Base-by-base conservation (phyloP, 441 rosid genomes). In the Erysimum cheiri region DNA sequence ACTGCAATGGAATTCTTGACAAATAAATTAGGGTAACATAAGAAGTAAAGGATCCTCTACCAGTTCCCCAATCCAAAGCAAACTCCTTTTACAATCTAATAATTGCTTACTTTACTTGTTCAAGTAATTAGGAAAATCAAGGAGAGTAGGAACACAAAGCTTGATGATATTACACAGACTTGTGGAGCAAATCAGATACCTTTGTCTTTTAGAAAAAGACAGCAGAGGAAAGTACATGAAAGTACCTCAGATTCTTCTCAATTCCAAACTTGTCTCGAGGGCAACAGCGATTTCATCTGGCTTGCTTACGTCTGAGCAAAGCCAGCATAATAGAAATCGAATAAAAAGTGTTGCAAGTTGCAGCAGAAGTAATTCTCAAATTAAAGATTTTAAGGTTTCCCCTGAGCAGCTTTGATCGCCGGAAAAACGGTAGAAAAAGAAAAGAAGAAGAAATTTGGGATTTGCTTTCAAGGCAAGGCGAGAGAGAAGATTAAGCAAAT, bases 21-120 rank as follows among this genome's bases (percentile, higher is more conserved):
- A 37, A 32, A 39, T 2, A 73, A 67, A 73, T 32, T 31, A 75
- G 36, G 55, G 8, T 15, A 64, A 63, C 9, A 43, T 46, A 46
- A 46, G 75, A 70, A 76, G 75, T 76, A 70, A 76, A 76, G 79
- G 40, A 50, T 70, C 72, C 4, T 75, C 67, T 41, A 64, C 47
- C 67, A 69, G 47, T 57, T 64, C 50, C 49, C 41, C 47, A 72
- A 57, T 48, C 53, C 66, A 62, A 75, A 67, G 60, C 47, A 69
- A 63, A 63, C 71, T 63, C 65, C 54, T 11, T 47, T 17, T 56
- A 56, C 70, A 75, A 52, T 39, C 71, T 57, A 57, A 5, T 62
- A 14, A 33, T 62, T 29, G 32, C 53, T 57, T 56, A 57, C 17
- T 67, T 39, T 56, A 57, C 17, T 67, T 39, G 22, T 58, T 57